These are phyloP conservation scores for Pseudogymnoascus destructans DNA, from an alignment of 2,329 filamentous ascomycete genomes.

Conservation along the genomic window DNA sequence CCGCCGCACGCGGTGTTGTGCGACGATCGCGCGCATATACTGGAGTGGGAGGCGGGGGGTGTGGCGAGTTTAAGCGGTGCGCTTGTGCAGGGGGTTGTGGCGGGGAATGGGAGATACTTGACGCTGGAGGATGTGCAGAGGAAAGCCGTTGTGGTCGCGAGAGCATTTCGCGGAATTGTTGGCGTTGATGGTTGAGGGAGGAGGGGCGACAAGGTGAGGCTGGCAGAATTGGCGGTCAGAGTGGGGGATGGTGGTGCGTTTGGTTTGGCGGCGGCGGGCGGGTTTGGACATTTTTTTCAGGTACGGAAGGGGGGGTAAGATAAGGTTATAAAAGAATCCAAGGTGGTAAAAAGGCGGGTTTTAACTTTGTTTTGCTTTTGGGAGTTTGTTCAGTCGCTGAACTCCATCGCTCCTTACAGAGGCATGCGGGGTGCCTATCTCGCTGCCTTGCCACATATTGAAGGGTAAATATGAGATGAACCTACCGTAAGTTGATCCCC, in stretches of 20 bases:
- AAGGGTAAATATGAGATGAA: background rate
- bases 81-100: slow-evolving; percentile 50
- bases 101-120: slow-evolving; percentile 52
- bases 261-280: background rate
- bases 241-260: background rate
- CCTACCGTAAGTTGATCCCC: background rate
- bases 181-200: background rate
- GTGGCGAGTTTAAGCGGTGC: slow-evolving; percentile 61
- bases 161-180: background rate
- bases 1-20: slow-evolving; percentile 72
- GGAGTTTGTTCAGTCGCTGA: background rate
- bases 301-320: background rate
- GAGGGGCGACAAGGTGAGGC: background rate
- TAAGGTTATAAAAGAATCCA: background rate
- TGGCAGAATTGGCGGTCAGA: too few species aligned
- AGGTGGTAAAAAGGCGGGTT: background rate
- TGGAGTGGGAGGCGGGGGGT: slow-evolving; percentile 52
- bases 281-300: background rate
- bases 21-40: slow-evolving; percentile 66
- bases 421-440: background rate
- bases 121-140: slow-evolving; percentile 46
- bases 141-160: slow-evolving; percentile 25
- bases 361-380: background rate
- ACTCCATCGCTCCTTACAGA: background rate
- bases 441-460: background rate